Percentiles rank a stretch among this genome's conserved stretches.
Conservation (phyloP, 257 asterid species). For the Rubia yunnanensis region DNA sequence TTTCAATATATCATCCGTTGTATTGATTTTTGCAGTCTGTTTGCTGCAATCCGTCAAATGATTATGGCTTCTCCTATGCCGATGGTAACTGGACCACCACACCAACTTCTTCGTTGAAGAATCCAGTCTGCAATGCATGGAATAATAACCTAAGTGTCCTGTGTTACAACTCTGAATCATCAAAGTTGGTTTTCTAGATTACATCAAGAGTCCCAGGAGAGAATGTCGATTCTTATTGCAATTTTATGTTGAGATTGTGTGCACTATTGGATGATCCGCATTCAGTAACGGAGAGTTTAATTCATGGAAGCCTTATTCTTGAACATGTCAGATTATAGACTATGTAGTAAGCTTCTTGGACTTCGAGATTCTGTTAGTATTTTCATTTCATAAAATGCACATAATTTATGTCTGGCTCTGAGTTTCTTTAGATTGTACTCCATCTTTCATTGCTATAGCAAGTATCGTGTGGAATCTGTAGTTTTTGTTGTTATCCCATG, state of each 20-base stretch:
- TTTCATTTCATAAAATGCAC: background rate
- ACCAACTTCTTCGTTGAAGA: slow-evolving; percentile 4
- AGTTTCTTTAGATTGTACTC: slow-evolving; percentile 4
- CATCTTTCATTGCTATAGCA: too few relatives aligned
- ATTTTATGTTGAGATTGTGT: slow-evolving; percentile 66
- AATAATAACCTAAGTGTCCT: slow-evolving; percentile 35
- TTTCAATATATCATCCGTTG: background rate
- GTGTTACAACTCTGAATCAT: slow-evolving; percentile 68
- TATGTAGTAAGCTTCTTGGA: background rate
- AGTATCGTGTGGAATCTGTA: background rate
- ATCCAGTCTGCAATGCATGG: slow-evolving; percentile 61
- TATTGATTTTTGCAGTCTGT: slow-evolving; percentile 53
- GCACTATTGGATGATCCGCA: slow-evolving; percentile 74
- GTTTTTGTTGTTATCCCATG: background rate
- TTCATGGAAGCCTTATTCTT: slow-evolving; percentile 75
- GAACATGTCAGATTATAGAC: slow-evolving; percentile 13
- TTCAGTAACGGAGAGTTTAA: slow-evolving; percentile 72
- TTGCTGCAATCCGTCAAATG: slow-evolving; percentile 82
- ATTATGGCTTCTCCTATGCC: slow-evolving; percentile 53
- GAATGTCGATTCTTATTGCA: slow-evolving; percentile 59
- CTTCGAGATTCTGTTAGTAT: background rate
- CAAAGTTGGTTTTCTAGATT: slow-evolving; percentile 84
- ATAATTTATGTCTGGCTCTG: background rate
- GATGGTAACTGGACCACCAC: slow-evolving; percentile 65
- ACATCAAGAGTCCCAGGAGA: slow-evolving; percentile 73